phyloP scores from a whole-genome alignment of 129 eudicot species.

The Escallonia herrerae region DNA sequence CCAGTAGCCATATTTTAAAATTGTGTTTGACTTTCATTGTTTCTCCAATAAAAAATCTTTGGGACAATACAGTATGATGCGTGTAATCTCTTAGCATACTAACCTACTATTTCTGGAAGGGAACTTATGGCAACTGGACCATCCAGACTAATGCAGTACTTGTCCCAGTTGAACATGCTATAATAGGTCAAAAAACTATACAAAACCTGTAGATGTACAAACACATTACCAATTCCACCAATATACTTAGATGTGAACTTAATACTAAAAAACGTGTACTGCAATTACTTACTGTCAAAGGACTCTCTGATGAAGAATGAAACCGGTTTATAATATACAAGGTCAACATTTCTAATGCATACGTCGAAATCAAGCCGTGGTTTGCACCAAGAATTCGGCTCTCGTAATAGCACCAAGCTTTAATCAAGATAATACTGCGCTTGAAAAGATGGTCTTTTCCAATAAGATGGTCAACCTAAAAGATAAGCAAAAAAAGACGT shows the following conservation, averaged over 20 bases:
- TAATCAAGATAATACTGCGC: slow-evolving; percentile 48
- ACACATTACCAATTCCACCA: neutral
- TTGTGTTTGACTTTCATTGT: neutral
- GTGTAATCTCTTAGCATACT: neutral
- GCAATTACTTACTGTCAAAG: neutral
- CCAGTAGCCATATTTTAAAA: neutral
- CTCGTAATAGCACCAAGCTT: slow-evolving; percentile 64
- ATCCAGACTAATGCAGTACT: slow-evolving; percentile 16
- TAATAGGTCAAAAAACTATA: slow-evolving; percentile 19
- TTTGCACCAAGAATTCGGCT: slow-evolving; percentile 35
- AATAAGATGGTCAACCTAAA: slow-evolving; percentile 45
- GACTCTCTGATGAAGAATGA: slow-evolving; percentile 35
- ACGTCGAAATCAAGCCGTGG: slow-evolving; percentile 33
- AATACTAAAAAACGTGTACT: neutral
- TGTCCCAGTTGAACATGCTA: slow-evolving; percentile 25
- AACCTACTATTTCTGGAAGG: slow-evolving; percentile 27
- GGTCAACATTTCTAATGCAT: slow-evolving; percentile 42
- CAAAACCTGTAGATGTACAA: slow-evolving; percentile 11
- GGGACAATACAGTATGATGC: too few species aligned
- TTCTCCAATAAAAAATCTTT: neutral
- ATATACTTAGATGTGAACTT: neutral
- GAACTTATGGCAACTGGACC: slow-evolving; percentile 21
- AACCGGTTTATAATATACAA: slow-evolving; percentile 39
- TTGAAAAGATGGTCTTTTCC: slow-evolving; percentile 52
- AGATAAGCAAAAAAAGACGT: neutral